These are phyloP conservation scores for Alternaria atra DNA, from an alignment of 2,329 filamentous ascomycete genomes.

Conservation along the genomic window DNA sequence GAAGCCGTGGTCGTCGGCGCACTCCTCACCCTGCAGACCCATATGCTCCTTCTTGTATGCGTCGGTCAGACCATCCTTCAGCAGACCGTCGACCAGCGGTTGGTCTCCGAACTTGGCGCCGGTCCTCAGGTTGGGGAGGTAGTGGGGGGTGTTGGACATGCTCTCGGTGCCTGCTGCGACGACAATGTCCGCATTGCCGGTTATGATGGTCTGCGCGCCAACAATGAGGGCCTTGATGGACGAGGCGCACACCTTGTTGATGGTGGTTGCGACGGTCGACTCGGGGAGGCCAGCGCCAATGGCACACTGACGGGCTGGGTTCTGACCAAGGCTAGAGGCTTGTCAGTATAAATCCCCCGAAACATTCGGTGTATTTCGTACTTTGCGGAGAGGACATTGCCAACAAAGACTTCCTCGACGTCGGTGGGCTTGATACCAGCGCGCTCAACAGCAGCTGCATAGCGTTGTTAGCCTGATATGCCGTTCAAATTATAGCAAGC, in stretches of 20 bases:
- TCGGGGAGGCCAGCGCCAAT: slow-evolving; percentile 86
- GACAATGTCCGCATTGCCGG: slow-evolving; percentile 89
- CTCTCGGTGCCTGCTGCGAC: slow-evolving; percentile 96
- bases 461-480: slow-evolving; percentile 26
- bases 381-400: slow-evolving; percentile 97
- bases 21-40: slow-evolving; percentile 92
- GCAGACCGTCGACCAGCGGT: slow-evolving; percentile 85
- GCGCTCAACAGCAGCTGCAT: slow-evolving; percentile 77
- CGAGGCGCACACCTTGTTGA: slow-evolving; percentile 99
- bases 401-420: slow-evolving; percentile 96
- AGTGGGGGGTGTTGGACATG: slow-evolving; percentile 98
- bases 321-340: slow-evolving; percentile 82
- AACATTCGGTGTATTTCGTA: slow-evolving; percentile 56
- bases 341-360: slow-evolving; percentile 14
- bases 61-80: slow-evolving; percentile 94
- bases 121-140: slow-evolving; percentile 84
- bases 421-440: slow-evolving; percentile 87
- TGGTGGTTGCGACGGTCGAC: slow-evolving; percentile 83
- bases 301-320: slow-evolving; percentile 93
- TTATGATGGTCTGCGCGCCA: slow-evolving; percentile 96
- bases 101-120: slow-evolving; percentile 96
- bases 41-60: slow-evolving; percentile 97
- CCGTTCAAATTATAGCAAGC: not conserved
- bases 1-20: slow-evolving; percentile 82
- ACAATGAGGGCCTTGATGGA: slow-evolving; percentile 93